Percentiles rank a stretch among this genome's conserved stretches.
Conservation (phyloP, 2,329 filamentous ascomycete species). For the Aspergillus ustus region DNA sequence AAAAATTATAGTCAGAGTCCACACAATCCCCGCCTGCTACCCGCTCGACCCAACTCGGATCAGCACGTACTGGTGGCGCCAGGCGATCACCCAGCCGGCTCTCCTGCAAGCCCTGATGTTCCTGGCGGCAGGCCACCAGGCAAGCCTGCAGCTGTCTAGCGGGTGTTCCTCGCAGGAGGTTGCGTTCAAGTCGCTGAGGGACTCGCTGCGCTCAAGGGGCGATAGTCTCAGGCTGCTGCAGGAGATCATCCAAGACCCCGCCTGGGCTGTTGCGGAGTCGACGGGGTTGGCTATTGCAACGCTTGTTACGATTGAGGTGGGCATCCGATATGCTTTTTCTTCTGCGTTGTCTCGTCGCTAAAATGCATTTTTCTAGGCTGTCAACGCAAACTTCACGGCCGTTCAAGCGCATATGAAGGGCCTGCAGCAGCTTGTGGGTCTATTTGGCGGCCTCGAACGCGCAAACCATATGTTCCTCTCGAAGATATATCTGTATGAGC, state of each 20-base stretch:
- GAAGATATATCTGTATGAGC: not conserved
- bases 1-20: not conserved
- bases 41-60: slow-evolving; percentile 2
- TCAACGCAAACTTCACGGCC: slow-evolving; percentile 5
- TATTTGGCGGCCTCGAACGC: not conserved
- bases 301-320: slow-evolving; percentile 1
- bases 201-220: not conserved
- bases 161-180: not conserved
- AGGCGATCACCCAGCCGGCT: not conserved
- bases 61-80: not conserved
- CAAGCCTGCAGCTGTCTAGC: not conserved
- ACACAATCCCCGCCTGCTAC: not conserved
- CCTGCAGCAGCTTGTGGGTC: not conserved
- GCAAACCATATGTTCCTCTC: not conserved
- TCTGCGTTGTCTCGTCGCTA: too few species aligned
- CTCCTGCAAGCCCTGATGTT: slow-evolving; percentile 4
- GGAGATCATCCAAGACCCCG: not conserved
- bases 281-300: not conserved
- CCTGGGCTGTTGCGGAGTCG: not conserved
- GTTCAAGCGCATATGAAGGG: slow-evolving; percentile 3
- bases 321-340: too few species aligned
- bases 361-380: not conserved
- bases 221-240: not conserved
- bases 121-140: slow-evolving; percentile 2
- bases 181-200: not conserved